A percentile compares a stretch with the other conserved stretches of the same genome.
These are phyloP conservation scores for Candida boidinii DNA, from an alignment of 805 yeast genomes.

Conservation along the genomic window DNA sequence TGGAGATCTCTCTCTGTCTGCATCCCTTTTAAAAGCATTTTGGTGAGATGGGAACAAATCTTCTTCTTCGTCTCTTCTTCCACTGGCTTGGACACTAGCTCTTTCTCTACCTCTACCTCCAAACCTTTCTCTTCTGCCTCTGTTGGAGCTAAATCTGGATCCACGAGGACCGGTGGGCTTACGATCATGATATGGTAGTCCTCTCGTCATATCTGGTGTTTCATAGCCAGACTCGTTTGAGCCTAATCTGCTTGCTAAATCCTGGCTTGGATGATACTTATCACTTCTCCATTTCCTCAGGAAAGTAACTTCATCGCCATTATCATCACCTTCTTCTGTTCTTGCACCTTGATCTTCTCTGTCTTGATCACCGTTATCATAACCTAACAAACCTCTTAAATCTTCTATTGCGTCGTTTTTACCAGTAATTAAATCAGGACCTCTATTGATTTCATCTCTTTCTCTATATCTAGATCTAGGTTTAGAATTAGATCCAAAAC, in stretches of 20 bases:
- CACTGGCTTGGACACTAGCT: slow-evolving; percentile 6
- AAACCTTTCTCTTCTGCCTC: slow-evolving; percentile 1
- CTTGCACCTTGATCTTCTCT: slow-evolving; percentile 23
- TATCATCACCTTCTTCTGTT: background rate
- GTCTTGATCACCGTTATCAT: slow-evolving; percentile 9
- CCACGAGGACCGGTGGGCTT: slow-evolving; percentile 1
- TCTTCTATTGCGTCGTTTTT: slow-evolving; percentile 24
- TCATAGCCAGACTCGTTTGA: background rate
- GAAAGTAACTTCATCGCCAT: background rate
- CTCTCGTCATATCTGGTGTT: too few species aligned
- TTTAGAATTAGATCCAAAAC: background rate
- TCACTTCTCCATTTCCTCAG: background rate
- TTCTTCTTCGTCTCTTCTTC: slow-evolving; percentile 19
- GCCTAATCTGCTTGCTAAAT: slow-evolving; percentile 1
- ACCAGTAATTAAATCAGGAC: slow-evolving; percentile 25
- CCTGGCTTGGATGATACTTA: slow-evolving; percentile 1
- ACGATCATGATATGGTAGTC: background rate
- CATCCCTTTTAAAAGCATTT: slow-evolving; percentile 3
- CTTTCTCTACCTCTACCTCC: slow-evolving; percentile 7
- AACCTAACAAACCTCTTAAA: slow-evolving; percentile 30
- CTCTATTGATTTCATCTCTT: slow-evolving; percentile 2
- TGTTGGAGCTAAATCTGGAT: background rate
- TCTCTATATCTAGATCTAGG: background rate
- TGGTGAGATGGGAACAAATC: slow-evolving; percentile 28
- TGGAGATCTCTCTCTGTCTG: slow-evolving; percentile 19